phyloP scores from a whole-genome alignment of 257 asterid species.

The Solanum clarkiae region DNA sequence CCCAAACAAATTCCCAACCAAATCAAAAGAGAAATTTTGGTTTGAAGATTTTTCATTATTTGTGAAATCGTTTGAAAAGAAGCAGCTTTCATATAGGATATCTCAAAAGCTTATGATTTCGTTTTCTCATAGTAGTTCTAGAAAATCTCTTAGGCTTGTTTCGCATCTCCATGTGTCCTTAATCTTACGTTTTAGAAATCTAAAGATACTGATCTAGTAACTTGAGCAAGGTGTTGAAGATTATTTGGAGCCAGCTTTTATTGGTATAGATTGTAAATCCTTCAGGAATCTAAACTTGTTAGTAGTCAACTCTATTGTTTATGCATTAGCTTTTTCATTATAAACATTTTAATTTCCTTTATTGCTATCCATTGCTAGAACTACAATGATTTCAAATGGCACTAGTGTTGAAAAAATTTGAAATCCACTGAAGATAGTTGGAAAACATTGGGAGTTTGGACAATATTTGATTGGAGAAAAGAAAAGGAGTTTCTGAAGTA shows the following conservation, averaged over 20 bases:
- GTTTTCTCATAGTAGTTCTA: not conserved
- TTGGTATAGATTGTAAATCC: not conserved
- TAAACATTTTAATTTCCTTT: not conserved
- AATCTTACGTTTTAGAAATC: not conserved
- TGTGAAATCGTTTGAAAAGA: not conserved
- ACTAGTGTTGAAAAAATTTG: not conserved
- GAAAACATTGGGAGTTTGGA: not conserved
- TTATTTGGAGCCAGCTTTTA: not conserved
- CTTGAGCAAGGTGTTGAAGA: not conserved
- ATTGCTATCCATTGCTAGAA: not conserved
- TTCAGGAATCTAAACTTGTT: not conserved
- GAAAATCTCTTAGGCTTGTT: not conserved
- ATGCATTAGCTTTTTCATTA: not conserved
- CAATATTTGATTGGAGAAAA: not conserved
- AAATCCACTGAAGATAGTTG: not conserved
- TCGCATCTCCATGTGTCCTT: not conserved
- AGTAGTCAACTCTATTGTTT: not conserved
- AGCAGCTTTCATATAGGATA: not conserved
- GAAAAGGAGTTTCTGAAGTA: not conserved
- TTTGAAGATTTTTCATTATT: not conserved
- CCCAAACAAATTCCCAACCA: not conserved
- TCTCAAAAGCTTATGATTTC: not conserved
- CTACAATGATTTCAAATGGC: not conserved
- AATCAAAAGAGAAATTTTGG: not conserved
- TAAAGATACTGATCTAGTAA: not conserved